Percentiles rank a stretch among this genome's conserved stretches.
Evolutionary conservation across 78 protist genomes (phyloP).

Genomic region (Monocercomonoides exilis): DNA sequence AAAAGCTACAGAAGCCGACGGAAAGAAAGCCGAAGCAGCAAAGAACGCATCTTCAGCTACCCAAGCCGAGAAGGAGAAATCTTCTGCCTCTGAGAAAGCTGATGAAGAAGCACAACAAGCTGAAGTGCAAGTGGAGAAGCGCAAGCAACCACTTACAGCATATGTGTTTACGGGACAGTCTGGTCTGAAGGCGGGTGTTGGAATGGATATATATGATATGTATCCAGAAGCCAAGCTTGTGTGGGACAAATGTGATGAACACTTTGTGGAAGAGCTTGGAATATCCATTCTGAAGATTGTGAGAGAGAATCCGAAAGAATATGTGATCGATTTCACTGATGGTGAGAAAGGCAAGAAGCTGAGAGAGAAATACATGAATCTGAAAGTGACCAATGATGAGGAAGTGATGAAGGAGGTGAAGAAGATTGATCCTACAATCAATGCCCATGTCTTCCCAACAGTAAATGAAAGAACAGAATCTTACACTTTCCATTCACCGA

Average conservation of each 20-base stretch:
- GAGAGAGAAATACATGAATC: slow-evolving; percentile 40
- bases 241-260: slow-evolving; percentile 55
- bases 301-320: slow-evolving; percentile 47
- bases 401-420: slow-evolving; percentile 8
- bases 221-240: slow-evolving; percentile 23
- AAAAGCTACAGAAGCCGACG: not conserved
- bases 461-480: not conserved
- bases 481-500: slow-evolving; percentile 40
- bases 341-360: slow-evolving; percentile 45
- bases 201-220: slow-evolving; percentile 54
- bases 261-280: slow-evolving; percentile 32
- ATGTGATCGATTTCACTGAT: slow-evolving; percentile 40
- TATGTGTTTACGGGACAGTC: slow-evolving; percentile 65
- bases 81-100: not conserved
- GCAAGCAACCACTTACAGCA: not conserved
- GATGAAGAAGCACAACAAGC: not conserved
- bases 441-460: slow-evolving; percentile 2
- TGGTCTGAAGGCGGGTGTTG: slow-evolving; percentile 35
- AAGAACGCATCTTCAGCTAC: no score
- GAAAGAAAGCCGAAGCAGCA: not conserved
- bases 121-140: not conserved
- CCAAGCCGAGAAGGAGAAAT: no score
- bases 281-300: slow-evolving; percentile 50
- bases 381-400: not conserved
- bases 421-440: not conserved